Evolutionary conservation across 2,329 filamentous ascomycete genomes (phyloP), one percentile per base, ranked within the genome.

Genomic region (Cercospora canescens): DNA sequence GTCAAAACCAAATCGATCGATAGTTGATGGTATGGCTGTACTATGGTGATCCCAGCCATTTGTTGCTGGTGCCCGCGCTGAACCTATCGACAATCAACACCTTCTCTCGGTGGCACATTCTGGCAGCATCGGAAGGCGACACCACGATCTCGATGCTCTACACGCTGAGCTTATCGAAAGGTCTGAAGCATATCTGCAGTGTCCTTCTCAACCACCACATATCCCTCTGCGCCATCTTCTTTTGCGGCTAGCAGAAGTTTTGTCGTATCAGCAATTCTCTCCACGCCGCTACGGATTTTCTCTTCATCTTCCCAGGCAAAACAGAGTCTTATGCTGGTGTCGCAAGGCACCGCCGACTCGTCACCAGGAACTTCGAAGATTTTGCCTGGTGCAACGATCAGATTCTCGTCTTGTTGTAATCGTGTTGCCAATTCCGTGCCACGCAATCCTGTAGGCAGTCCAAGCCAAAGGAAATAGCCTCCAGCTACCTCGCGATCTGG

Each of bases 401-500:
- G 77, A 55, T 88, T 87, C 76, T 91, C 89, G 62, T 89, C 86
- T 24, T 82, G 79, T 73, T 84, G 80, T 16, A 89, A 89, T 41
- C 82, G 81, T 71, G 83, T 79, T 6, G 86, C 86, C 34, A 93
- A 81, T 7, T 84, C 82, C 34, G 79, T 79, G 37, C 85, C 87
- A 8, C 83, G 81, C 62, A 90, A 79, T 52, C 75, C 63, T 68
- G 76, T 68, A 0, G 89, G 88, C 4, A 96, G 77, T 1, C 82
- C 84, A 28, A 96, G 78, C 93, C 93, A 97, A 56, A 96, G 81
- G 76, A 96, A 97, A 76, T 94, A 97, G 0, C 93, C 93, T 0
- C 93, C 93, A 32, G 89, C 90, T 3, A 89, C 77, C 3, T 81
- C 76, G 35, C 81, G 78, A 63, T 80, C 76, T 1, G 77, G 72